Evolutionary conservation across 345 rosid species (phyloP).

Genomic region (Corchorus capsularis): DNA sequence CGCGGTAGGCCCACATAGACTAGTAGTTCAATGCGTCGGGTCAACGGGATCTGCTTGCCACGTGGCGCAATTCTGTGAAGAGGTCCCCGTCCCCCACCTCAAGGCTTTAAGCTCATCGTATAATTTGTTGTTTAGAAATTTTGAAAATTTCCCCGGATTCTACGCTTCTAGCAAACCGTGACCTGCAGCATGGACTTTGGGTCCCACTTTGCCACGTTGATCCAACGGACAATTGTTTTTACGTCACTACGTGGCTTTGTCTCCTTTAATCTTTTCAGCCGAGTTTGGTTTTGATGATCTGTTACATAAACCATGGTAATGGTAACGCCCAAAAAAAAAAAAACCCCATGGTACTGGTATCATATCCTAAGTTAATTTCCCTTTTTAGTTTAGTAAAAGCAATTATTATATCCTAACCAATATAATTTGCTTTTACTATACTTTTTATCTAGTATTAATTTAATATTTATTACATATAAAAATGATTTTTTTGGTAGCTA

Average conservation of each 20-base stretch:
- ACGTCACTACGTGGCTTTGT: background rate
- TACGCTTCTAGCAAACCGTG: background rate
- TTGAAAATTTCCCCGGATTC: background rate
- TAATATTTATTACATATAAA: too few species aligned
- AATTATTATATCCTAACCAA: too few species aligned
- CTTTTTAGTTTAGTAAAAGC: too few species aligned
- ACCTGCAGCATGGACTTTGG: background rate
- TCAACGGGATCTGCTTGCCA: background rate
- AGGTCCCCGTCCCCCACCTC: slow-evolving; percentile 2
- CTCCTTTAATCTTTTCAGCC: background rate
- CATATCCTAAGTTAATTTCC: too few species aligned
- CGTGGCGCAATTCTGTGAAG: background rate
- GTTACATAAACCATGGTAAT: background rate
- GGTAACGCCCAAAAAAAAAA: too few species aligned
- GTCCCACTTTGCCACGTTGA: background rate
- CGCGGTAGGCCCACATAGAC: background rate
- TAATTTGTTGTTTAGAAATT: background rate
- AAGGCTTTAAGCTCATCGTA: background rate
- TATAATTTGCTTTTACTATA: too few species aligned
- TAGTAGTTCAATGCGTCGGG: background rate
- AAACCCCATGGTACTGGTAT: too few species aligned
- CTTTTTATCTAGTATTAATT: too few species aligned
- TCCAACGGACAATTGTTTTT: background rate
- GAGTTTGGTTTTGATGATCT: background rate
- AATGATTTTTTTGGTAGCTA: too few species aligned